Percentiles rank a stretch among this genome's conserved stretches.
Conservation (phyloP, 306 rosid species). For the Cucurbita moschata region DNA sequence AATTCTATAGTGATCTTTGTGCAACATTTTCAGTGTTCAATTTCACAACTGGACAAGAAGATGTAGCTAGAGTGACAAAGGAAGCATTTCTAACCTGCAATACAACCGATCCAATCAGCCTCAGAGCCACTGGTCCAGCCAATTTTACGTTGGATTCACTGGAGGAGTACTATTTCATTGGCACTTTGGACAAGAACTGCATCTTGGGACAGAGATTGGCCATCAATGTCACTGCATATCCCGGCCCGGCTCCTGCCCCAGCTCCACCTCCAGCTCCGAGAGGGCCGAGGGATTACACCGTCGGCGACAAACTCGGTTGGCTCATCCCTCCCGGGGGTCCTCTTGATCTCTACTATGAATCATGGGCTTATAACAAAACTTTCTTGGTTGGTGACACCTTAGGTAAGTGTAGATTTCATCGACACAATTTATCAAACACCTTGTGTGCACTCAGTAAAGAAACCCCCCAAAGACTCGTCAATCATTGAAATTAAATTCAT, state of each 20-base stretch:
- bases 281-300: constrained; percentile 20
- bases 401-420: background rate
- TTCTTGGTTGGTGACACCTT: constrained; percentile 38
- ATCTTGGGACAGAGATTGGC: constrained; percentile 26
- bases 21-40: constrained; percentile 30
- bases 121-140: constrained; percentile 24
- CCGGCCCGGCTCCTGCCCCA: constrained; percentile 22
- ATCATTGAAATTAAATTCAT: background rate
- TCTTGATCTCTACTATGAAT: background rate
- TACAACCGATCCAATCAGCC: constrained; percentile 26
- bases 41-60: constrained; percentile 33
- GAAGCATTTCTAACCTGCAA: constrained; percentile 32
- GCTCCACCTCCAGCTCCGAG: constrained; percentile 16
- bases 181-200: constrained; percentile 29
- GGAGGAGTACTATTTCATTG: constrained; percentile 38
- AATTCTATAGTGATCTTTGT: background rate
- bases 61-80: constrained; percentile 40
- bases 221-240: constrained; percentile 16
- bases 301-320: constrained; percentile 39
- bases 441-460: background rate
- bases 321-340: constrained; percentile 23
- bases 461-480: background rate
- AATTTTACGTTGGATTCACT: constrained; percentile 24
- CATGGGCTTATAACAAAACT: constrained; percentile 28
- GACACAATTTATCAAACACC: background rate